Percentiles rank a stretch among this genome's conserved stretches.
Conservation (phyloP, 768 basidiomycete species). For the Paxillus ammoniavirescens region DNA sequence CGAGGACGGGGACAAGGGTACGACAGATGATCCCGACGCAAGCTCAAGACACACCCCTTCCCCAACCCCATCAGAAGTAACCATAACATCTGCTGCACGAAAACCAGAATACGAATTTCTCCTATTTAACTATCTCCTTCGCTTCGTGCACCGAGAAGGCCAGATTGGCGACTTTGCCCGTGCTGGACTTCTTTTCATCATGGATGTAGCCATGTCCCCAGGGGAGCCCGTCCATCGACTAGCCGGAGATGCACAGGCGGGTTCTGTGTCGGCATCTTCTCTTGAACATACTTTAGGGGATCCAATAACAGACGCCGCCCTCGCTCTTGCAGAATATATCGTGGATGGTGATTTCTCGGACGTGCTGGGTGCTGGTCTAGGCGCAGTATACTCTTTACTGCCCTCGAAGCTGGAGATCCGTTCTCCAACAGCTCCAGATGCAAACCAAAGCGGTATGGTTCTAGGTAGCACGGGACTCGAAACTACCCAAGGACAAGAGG, state of each 20-base stretch:
- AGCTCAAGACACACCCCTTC: slow-evolving; percentile 40
- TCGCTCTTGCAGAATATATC: slow-evolving; percentile 90
- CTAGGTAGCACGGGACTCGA: slow-evolving; percentile 64
- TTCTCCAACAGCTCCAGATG: slow-evolving; percentile 39
- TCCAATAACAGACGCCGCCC: slow-evolving; percentile 79
- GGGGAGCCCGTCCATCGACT: slow-evolving; percentile 47
- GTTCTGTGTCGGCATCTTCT: slow-evolving; percentile 24
- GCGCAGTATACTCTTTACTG: slow-evolving; percentile 89
- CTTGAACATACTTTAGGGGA: slow-evolving; percentile 38
- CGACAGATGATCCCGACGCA: slow-evolving; percentile 4
- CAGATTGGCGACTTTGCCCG: slow-evolving; percentile 92
- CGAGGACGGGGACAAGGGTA: slow-evolving; percentile 22
- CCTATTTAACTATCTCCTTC: slow-evolving; percentile 91
- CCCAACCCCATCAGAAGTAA: slow-evolving; percentile 60
- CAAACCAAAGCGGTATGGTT: slow-evolving; percentile 56
- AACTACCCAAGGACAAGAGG: slow-evolving; percentile 57
- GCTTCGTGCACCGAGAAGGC: slow-evolving; percentile 93
- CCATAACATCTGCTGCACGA: slow-evolving; percentile 52
- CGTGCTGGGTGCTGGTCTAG: slow-evolving; percentile 88
- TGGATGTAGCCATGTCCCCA: slow-evolving; percentile 95
- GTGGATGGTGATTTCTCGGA: slow-evolving; percentile 99
- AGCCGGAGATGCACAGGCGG: slow-evolving; percentile 32
- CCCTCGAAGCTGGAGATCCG: slow-evolving; percentile 83
- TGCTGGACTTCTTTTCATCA: slow-evolving; percentile 87
- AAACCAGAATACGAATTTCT: slow-evolving; percentile 94